Evolutionary conservation across 208 protist genomes (phyloP), one percentile per base, ranked within the genome.

Genomic region (Leishmania braziliensis): DNA sequence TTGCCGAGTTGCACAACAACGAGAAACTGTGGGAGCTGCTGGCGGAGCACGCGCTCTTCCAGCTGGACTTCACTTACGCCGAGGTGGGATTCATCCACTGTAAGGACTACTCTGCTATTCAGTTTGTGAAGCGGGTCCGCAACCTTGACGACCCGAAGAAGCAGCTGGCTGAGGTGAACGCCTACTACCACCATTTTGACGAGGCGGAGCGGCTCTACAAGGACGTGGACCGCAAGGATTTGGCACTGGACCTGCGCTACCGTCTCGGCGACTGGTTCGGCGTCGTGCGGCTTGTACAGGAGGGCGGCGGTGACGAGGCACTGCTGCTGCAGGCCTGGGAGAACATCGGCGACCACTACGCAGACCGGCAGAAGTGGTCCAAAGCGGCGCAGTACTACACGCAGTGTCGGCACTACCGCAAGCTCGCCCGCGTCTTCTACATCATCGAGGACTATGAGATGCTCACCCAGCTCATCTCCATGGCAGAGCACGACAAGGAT

Each of bases 341-440:
- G 80, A 92, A 97, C 80, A 98, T 99, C 75, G 98, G 98, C 39
- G 98, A 99, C 83, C 95, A 98, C 89, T 99, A 99, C 90, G 93
- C 95, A 5, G 93, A 98, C 80, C 89, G 93, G 20, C 95, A 98
- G 81, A 98, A 99, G 86, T 99, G 98, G 95, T 90, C 89, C 75
- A 98, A 98, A 84, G 98, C 98, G 8, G 81, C 94, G 43, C 94
- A 98, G 90, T 98, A 99, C 92, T 99, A 99, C 89, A 91, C 90
- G 48, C 98, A 99, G 86, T 93, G 96, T 78, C 88, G 94, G 58
- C 90, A 98, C 89, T 93, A 93, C 69, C 90, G 90, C 75, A 97
- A 97, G 83, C 91, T 99, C 18, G 92, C 92, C 1, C 85, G 95
- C 58, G 96, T 96, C 78, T 97, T 98, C 83, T 99, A 98, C 88